A percentile compares a stretch with the other conserved stretches of the same genome.
Conservation (phyloP, 495 filamentous ascomycete genomes). For the Elasticomyces elasticus region DNA sequence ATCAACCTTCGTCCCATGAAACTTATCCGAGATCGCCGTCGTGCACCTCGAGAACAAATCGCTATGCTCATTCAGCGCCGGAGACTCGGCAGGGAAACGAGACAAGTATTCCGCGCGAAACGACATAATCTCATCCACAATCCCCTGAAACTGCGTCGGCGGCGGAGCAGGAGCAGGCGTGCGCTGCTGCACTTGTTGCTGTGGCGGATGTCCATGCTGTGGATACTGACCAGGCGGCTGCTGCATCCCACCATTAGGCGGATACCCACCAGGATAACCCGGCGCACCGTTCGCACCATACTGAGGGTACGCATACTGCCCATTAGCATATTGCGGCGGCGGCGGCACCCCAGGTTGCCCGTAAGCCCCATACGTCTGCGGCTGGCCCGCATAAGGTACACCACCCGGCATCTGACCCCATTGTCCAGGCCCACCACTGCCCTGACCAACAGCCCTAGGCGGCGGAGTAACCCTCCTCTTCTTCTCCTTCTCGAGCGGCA, state of each 20-base stretch:
- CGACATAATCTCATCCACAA: constrained; percentile 7
- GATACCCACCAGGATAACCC: neutral
- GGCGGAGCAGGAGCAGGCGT: neutral
- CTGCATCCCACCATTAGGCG: neutral
- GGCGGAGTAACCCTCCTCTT: constrained; percentile 25
- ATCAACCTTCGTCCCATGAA: neutral
- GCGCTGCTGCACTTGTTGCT: neutral
- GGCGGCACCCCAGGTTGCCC: neutral
- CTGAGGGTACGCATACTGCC: neutral
- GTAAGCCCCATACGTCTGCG: neutral
- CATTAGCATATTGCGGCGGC: no score
- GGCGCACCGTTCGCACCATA: neutral
- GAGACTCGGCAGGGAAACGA: neutral
- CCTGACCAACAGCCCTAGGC: constrained; percentile 19
- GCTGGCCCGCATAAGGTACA: neutral
- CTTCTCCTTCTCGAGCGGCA: constrained; percentile 32
- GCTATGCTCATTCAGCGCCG: neutral
- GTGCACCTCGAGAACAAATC: constrained; percentile 4
- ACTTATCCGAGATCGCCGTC: neutral
- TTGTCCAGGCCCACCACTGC: neutral
- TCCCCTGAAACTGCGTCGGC: neutral
- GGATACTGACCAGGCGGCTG: neutral
- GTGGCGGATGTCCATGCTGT: neutral
- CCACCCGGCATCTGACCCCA: neutral
- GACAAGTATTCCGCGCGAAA: constrained; percentile 1